These are phyloP conservation scores for Lecanicillium sp. DNA, from an alignment of 2,329 filamentous ascomycete genomes.

Conservation along the genomic window DNA sequence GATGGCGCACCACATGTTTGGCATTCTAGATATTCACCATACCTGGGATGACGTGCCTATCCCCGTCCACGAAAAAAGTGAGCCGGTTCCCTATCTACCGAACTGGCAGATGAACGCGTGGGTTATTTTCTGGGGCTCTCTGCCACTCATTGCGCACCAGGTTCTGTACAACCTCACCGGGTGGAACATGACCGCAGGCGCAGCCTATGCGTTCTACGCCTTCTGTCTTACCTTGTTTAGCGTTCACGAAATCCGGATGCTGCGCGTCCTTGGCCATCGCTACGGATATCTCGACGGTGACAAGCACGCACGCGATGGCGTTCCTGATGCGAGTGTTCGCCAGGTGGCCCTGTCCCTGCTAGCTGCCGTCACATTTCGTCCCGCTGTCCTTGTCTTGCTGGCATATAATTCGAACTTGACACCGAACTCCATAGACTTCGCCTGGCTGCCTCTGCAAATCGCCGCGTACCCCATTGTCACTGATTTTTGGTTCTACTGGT, in stretches of 20 bases:
- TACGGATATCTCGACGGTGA: slow-evolving; percentile 24
- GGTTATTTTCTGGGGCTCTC: slow-evolving; percentile 25
- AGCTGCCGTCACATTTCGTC: slow-evolving; percentile 18
- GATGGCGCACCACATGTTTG: slow-evolving; percentile 16
- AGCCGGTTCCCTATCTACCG: slow-evolving; percentile 26
- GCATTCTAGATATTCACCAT: slow-evolving; percentile 17
- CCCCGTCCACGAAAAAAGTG: slow-evolving; percentile 27
- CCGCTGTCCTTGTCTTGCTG: slow-evolving; percentile 20
- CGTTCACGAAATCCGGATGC: slow-evolving; percentile 23
- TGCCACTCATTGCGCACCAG: slow-evolving; percentile 21
- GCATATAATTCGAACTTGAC: slow-evolving; percentile 17
- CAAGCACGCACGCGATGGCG: slow-evolving; percentile 28
- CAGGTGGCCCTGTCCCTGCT: slow-evolving; percentile 22
- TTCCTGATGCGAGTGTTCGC: slow-evolving; percentile 27
- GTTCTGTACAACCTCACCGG: slow-evolving; percentile 13
- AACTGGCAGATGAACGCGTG: slow-evolving; percentile 26
- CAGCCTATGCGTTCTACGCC: slow-evolving; percentile 22
- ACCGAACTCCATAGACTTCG: slow-evolving; percentile 19
- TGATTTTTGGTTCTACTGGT: slow-evolving; percentile 37
- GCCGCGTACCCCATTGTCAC: slow-evolving; percentile 30
- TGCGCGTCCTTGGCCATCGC: slow-evolving; percentile 26
- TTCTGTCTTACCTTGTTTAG: slow-evolving; percentile 24
- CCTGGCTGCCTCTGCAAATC: slow-evolving; percentile 25
- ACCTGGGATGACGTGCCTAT: slow-evolving; percentile 12
- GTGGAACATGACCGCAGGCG: slow-evolving; percentile 6